A percentile compares a stretch with the other conserved stretches of the same genome.
These are phyloP conservation scores for Eimeria necatrix DNA, from an alignment of 169 alveolate genomes.

Conservation along the genomic window DNA sequence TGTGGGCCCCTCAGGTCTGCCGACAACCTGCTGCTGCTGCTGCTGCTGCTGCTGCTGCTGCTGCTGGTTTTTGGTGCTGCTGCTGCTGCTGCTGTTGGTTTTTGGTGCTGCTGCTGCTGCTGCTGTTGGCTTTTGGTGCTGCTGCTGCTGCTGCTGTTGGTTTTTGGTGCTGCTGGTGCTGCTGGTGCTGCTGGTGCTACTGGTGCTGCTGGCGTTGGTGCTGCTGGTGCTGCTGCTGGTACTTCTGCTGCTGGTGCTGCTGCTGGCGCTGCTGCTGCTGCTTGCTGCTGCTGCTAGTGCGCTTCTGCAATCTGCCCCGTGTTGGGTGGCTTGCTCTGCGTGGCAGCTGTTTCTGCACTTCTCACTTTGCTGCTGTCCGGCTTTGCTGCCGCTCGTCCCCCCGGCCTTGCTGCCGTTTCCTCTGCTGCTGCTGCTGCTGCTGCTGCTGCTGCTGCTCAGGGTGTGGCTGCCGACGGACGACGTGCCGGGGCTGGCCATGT, in stretches of 20 bases:
- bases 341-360: background rate
- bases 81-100: background rate
- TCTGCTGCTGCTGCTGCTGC: background rate
- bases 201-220: background rate
- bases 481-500: conserved; percentile 94
- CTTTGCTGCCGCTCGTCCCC: background rate
- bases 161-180: background rate
- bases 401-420: background rate
- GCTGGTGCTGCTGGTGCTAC: background rate
- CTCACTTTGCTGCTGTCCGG: background rate
- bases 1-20: conserved; percentile 22
- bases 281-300: background rate
- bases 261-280: background rate
- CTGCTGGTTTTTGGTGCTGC: background rate
- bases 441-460: conserved; percentile 80
- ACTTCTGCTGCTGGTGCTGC: background rate
- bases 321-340: no score
- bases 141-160: background rate
- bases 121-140: background rate
- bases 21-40: background rate
- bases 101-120: background rate
- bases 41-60: background rate
- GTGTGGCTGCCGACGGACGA: conserved; percentile 88
- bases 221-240: background rate
- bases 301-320: background rate